Percentiles rank a stretch among this genome's conserved stretches.
phyloP scores from a whole-genome alignment of 1,284 basidiomycete genomes.

The Cryptococcus sp. region DNA sequence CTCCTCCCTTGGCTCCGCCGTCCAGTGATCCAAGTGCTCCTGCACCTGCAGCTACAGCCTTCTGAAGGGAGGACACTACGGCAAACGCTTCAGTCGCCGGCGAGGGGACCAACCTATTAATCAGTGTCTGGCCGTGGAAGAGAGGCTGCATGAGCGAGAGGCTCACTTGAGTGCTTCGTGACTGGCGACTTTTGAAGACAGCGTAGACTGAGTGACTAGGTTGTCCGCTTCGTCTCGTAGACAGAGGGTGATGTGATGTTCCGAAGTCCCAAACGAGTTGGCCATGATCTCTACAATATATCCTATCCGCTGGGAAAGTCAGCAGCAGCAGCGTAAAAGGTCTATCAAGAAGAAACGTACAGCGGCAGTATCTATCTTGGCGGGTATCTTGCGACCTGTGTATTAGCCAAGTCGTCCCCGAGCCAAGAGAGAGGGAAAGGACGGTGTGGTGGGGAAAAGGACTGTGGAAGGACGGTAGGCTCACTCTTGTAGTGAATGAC shows the following conservation, averaged over 20 bases:
- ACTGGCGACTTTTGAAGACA: constrained; percentile 68
- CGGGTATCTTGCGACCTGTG: constrained; percentile 37
- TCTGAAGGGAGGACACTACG: constrained; percentile 32
- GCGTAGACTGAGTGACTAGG: constrained; percentile 83
- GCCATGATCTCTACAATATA: constrained; percentile 45
- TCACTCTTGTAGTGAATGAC: constrained; percentile 39
- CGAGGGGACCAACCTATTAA: constrained; percentile 33
- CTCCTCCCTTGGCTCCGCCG: not conserved
- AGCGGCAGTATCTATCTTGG: constrained; percentile 42
- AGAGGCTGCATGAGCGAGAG: not conserved
- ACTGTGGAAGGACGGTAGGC: not conserved
- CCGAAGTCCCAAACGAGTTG: constrained; percentile 64
- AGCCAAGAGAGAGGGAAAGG: not conserved
- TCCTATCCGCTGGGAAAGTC: constrained; percentile 26
- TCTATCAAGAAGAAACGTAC: constrained; percentile 16
- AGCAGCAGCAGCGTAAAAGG: not conserved
- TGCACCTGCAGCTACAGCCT: constrained; percentile 5
- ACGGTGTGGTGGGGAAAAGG: not conserved
- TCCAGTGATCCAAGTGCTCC: no score
- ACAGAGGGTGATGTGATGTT: constrained; percentile 73
- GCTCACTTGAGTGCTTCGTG: constrained; percentile 74
- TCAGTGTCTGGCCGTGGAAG: not conserved
- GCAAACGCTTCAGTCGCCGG: constrained; percentile 37
- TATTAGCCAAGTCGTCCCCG: not conserved
- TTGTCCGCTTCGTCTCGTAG: constrained; percentile 81